Conservation (phyloP, 2,329 filamentous ascomycete genomes). For the Aspergillus pseudoglaucus region DNA sequence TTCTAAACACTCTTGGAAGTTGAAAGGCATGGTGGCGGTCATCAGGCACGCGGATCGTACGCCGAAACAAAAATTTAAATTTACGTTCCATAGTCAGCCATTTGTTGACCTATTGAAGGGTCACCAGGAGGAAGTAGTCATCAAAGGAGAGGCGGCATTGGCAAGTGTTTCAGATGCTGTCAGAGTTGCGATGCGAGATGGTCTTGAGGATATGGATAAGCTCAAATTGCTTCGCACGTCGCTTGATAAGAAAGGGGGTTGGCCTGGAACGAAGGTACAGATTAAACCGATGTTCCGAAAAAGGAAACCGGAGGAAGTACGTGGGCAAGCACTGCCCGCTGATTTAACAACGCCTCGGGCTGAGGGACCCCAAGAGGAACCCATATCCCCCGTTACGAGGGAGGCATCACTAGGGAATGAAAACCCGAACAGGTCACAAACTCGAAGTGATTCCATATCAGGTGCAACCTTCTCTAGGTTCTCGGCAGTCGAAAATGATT, state of each 20-base stretch:
- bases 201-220: slow-evolving; percentile 78
- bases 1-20: slow-evolving; percentile 90
- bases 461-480: slow-evolving; percentile 90
- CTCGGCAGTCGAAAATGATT: slow-evolving; percentile 84
- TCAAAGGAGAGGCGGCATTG: slow-evolving; percentile 85
- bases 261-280: slow-evolving; percentile 95
- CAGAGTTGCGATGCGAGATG: slow-evolving; percentile 67
- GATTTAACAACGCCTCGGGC: slow-evolving; percentile 7
- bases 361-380: slow-evolving; percentile 13
- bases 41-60: slow-evolving; percentile 95
- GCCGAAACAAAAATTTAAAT: slow-evolving; percentile 99
- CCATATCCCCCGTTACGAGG: slow-evolving; percentile 13
- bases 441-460: slow-evolving; percentile 75
- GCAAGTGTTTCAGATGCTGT: slow-evolving; percentile 86
- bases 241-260: slow-evolving; percentile 82
- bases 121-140: slow-evolving; percentile 89
- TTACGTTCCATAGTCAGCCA: slow-evolving; percentile 93
- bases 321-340: slow-evolving; percentile 18
- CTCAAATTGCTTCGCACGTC: slow-evolving; percentile 80
- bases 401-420: slow-evolving; percentile 21
- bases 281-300: slow-evolving; percentile 99
- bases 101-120: slow-evolving; percentile 93
- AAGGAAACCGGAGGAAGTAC: slow-evolving; percentile 60
- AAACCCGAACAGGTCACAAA: slow-evolving; percentile 44
- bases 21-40: slow-evolving; percentile 95